Base-by-base conservation (phyloP, 1,284 basidiomycete species). In the Melanopsichium pennsylvanicum region DNA sequence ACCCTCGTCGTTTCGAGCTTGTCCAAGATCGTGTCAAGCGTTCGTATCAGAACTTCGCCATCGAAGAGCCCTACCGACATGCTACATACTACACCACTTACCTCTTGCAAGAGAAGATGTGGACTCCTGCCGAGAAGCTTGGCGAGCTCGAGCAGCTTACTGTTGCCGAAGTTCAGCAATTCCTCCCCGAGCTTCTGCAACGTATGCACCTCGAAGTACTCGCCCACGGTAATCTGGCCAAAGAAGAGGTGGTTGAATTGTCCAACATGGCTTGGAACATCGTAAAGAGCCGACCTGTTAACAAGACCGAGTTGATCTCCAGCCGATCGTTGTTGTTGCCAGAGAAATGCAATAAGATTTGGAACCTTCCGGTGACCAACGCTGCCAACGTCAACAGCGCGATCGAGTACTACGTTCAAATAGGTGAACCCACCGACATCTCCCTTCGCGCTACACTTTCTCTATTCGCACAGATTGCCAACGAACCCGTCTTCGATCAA, bases 401-500 rank as follows among this genome's bases (percentile, higher is more conserved):
- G 12, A 68, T 84, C 58, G 82, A 84, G 64, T 78, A 81, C 59
- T 81, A 73, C 55, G 56, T 76, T 26, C 75, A 80, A 55, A 62
- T 80, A 1, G 76, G 80, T 29, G 70, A 68, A 37, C 78, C 75
- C 5, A 58, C 41, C 25, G 70, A 81, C 38, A 59, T 78, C 11
- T 16, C 36, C 15, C 33, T 61, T 22, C 73, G 79, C 4, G 70
- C 79, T 4, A 57, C 57, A n/a, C 70, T 81, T 15, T 62, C 69
- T 11, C 59, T 81, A 11, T 61, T 81, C 25, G 58, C 74, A 4
- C 79, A 81, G 67, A 81, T 81, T 13, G 78, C 75, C 16, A 51
- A 70, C 25, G 96, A 98, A 76, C 94, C 95, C 0, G 87, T 89
- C n/a, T 99, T 98, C 83, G 90, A 96, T 78, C 84, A 89, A 31